Conservation (phyloP, 2,329 filamentous ascomycete species). For the Diplocarpon rosae region DNA sequence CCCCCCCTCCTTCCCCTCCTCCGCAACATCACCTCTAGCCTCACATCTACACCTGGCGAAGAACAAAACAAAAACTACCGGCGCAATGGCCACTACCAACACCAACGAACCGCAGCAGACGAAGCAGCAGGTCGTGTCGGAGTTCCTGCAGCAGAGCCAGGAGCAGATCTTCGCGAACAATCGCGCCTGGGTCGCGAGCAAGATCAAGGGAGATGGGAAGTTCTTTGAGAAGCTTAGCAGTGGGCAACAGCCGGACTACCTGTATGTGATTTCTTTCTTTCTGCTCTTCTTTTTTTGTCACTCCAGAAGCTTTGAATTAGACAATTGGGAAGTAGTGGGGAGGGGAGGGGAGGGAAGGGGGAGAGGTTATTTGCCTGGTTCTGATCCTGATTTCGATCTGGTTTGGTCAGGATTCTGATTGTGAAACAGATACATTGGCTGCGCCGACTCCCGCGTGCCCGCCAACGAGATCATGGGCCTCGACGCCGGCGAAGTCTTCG, state of each 20-base stretch:
- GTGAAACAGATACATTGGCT: constrained; percentile 61
- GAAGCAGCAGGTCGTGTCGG: background rate
- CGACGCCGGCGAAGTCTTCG: constrained; percentile 82
- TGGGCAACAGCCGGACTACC: constrained; percentile 59
- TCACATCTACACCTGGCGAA: background rate
- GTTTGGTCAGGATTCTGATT: background rate
- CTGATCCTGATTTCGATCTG: background rate
- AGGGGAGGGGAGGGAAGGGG: too few relatives aligned
- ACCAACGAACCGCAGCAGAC: background rate
- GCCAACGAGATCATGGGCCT: constrained; percentile 78
- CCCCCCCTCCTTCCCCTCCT: background rate
- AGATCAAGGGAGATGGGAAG: constrained; percentile 45
- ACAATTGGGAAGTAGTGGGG: too few relatives aligned
- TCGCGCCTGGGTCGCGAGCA: constrained; percentile 50
- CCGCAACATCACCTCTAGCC: background rate
- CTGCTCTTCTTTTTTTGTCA: constrained; percentile 10
- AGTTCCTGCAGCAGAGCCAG: constrained; percentile 30
- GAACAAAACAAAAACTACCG: background rate
- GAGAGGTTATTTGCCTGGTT: background rate
- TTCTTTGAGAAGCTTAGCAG: constrained; percentile 55
- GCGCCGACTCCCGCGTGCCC: constrained; percentile 83
- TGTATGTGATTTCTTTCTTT: constrained; percentile 26
- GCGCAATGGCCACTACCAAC: background rate
- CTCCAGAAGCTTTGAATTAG: too few relatives aligned
- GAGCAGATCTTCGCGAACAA: constrained; percentile 61